Conservation (phyloP, 1,139 yeast genomes). For the Meyerozyma guilliermondii region DNA sequence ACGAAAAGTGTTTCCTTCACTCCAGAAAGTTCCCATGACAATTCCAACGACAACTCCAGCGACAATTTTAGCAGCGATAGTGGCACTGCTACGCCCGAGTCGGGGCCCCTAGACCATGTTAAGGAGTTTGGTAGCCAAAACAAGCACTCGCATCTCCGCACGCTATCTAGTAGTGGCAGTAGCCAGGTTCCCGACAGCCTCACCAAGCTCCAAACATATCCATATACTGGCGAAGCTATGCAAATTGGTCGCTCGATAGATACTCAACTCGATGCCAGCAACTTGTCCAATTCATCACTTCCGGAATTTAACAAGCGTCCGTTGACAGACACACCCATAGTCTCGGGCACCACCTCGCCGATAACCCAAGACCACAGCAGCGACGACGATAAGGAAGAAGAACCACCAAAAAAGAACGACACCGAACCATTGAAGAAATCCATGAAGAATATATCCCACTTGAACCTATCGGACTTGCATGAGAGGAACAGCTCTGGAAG, state of each 20-base stretch:
- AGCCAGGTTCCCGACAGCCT: slow-evolving; percentile 5
- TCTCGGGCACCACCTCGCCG: slow-evolving; percentile 53
- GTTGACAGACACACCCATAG: slow-evolving; percentile 65
- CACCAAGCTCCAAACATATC: slow-evolving; percentile 12
- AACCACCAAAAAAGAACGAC: slow-evolving; percentile 10
- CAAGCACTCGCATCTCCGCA: slow-evolving; percentile 7
- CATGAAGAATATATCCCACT: slow-evolving; percentile 36
- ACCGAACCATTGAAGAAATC: slow-evolving; percentile 15
- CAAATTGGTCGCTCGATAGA: slow-evolving; percentile 23
- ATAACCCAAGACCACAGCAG: slow-evolving; percentile 27
- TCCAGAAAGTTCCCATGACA: slow-evolving; percentile 7
- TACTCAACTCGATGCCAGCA: slow-evolving; percentile 17
- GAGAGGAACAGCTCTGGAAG: slow-evolving; percentile 3
- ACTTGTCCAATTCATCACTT: slow-evolving; percentile 21
- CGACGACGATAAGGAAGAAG: slow-evolving; percentile 21
- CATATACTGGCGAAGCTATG: slow-evolving; percentile 11
- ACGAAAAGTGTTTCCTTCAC: slow-evolving; percentile 17
- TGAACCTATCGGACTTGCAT: slow-evolving; percentile 32
- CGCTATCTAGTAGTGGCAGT: slow-evolving; percentile 3
- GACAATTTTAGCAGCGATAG: slow-evolving; percentile 11
- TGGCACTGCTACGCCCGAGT: not conserved
- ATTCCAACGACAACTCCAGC: slow-evolving; percentile 5
- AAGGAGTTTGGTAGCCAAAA: slow-evolving; percentile 3
- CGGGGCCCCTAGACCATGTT: not conserved
- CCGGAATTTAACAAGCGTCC: slow-evolving; percentile 70